A percentile compares a stretch with the other conserved stretches of the same genome.
Conservation (phyloP, 441 rosid genomes). For the Geranium incanum region DNA sequence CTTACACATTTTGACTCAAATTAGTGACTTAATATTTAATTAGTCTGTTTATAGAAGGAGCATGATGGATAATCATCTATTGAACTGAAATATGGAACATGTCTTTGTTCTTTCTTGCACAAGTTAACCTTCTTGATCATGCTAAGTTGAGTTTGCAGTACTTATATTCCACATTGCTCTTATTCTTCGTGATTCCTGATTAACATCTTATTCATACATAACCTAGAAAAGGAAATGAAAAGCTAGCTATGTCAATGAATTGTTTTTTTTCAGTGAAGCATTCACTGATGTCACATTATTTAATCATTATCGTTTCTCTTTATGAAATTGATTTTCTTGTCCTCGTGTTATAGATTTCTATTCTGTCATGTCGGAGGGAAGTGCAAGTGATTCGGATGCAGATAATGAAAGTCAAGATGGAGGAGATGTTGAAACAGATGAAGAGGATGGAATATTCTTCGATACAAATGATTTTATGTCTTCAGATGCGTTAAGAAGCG, state of each 20-base stretch:
- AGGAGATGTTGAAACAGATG: slow-evolving; percentile 84
- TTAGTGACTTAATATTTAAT: not conserved
- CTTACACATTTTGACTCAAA: not conserved
- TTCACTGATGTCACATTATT: slow-evolving; percentile 3
- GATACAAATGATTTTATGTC: slow-evolving; percentile 78
- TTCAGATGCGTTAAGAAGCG: slow-evolving; percentile 61
- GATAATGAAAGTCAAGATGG: slow-evolving; percentile 67
- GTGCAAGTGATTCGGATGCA: slow-evolving; percentile 60
- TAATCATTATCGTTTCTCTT: not conserved
- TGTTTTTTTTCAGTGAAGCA: not conserved
- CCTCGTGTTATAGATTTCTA: not conserved
- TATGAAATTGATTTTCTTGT: not conserved
- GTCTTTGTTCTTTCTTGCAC: not conserved
- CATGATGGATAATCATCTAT: not conserved
- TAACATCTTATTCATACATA: not conserved
- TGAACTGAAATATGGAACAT: not conserved
- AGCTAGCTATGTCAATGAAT: not conserved
- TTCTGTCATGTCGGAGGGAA: slow-evolving; percentile 36
- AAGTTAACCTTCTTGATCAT: not conserved
- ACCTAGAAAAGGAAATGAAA: not conserved
- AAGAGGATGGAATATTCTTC: slow-evolving; percentile 55
- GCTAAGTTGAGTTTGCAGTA: too few relatives aligned
- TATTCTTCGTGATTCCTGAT: too few relatives aligned
- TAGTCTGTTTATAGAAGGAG: not conserved
- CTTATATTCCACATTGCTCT: too few relatives aligned